Base-by-base conservation (phyloP, 768 basidiomycete species). In the Macrolepiota fuliginosa region DNA sequence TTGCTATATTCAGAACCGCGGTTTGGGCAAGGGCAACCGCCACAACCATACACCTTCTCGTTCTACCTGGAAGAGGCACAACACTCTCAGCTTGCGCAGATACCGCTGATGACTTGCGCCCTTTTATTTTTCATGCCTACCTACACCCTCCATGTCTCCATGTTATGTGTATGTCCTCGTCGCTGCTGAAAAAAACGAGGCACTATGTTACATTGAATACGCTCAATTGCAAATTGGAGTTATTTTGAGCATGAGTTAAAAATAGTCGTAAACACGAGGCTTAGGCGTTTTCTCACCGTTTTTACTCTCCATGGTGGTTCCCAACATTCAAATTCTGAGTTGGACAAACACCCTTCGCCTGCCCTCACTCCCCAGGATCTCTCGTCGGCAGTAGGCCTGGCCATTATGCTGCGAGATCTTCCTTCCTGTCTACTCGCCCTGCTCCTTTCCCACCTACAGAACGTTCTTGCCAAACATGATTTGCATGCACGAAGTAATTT, bases 41-140 rank as follows among this genome's bases (percentile, higher is more conserved):
- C 80, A 94, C 92, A 97, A 98, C 81, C 93, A 98, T 75, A 87
- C 89, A 47, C 94, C 94, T 50, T 86, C 88, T 68, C 86, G 88
- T 65, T 90, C 94, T 10, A 94, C 91, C 78, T 98, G 95, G 95
- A 94, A 92, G 79, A 94, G 84, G 75, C 92, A 98, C 94, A 99
- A 98, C 86, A 97, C 96, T 15, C 91, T 93, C 84, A 90, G 87
- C 75, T 84, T 93, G 65, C 91, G 89, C 72, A 88, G 91, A 65
- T 93, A 93, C 84, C 88, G 91, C 77, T 93, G 84, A 85, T 79
- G 65, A 68, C 50, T 59, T 70, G 68, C 62, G 13, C 66, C 57
- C 67, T 50, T 65, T 68, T 65, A 62, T 64, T 61, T 12, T 68
- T 65, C 63, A 63, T 63, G 25, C 58, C 55, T 63, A 63, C 62